These are phyloP conservation scores for Alnus glutinosa DNA, from an alignment of 306 rosid species.

Conservation along the genomic window DNA sequence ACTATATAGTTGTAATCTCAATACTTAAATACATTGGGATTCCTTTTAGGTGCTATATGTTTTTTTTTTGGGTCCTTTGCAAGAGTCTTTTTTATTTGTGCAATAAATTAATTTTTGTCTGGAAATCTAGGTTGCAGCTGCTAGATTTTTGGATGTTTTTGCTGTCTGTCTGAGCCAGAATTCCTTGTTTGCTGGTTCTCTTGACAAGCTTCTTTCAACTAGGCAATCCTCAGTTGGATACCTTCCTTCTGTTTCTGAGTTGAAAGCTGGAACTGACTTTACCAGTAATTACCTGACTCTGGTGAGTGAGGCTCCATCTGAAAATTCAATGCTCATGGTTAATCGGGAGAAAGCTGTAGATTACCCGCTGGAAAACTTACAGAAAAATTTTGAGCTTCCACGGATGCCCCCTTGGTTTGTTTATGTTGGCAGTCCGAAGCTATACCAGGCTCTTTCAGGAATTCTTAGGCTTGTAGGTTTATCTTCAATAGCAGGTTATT, in stretches of 20 bases:
- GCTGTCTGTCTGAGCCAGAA: slow-evolving; percentile 50
- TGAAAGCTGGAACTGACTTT: slow-evolving; percentile 63
- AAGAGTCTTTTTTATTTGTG: slow-evolving; percentile 4
- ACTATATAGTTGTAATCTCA: neutral
- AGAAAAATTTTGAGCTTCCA: slow-evolving; percentile 62
- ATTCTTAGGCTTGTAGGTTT: slow-evolving; percentile 84
- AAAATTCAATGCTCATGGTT: slow-evolving; percentile 34
- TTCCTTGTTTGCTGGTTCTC: slow-evolving; percentile 78
- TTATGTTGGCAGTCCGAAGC: slow-evolving; percentile 59
- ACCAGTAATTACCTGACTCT: slow-evolving; percentile 39
- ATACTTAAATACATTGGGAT: neutral
- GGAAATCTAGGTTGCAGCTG: slow-evolving; percentile 64
- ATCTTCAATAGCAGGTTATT: slow-evolving; percentile 73
- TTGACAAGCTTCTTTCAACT: slow-evolving; percentile 51
- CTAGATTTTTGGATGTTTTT: slow-evolving; percentile 3
- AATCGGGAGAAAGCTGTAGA: slow-evolving; percentile 49
- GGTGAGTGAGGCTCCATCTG: slow-evolving; percentile 42
- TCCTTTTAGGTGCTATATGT: neutral
- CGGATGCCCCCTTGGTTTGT: slow-evolving; percentile 97
- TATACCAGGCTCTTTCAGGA: slow-evolving; percentile 80
- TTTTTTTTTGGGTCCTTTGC: neutral
- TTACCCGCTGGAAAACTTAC: slow-evolving; percentile 29
- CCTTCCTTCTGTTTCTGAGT: slow-evolving; percentile 77
- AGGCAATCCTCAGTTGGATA: slow-evolving; percentile 69
- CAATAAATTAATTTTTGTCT: slow-evolving; percentile 22